These are phyloP conservation scores for Plantago lanceolata DNA, from an alignment of 305 asterid genomes.

Conservation along the genomic window DNA sequence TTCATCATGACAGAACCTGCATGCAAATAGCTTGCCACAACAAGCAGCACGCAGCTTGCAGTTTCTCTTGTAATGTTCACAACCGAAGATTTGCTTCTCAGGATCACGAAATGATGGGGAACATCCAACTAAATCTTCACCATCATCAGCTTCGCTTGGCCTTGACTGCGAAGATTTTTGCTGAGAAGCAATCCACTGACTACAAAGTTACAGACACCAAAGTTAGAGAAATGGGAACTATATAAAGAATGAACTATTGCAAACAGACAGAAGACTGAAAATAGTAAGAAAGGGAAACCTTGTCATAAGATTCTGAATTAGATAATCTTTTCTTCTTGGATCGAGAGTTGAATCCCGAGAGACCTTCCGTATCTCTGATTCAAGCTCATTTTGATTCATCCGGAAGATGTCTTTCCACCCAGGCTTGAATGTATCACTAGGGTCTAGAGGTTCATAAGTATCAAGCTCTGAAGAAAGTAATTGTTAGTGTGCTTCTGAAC, in stretches of 20 bases:
- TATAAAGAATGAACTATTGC: constrained; percentile 10
- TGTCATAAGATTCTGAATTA: constrained; percentile 90
- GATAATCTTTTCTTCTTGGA: constrained; percentile 96
- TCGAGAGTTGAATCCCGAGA: constrained; percentile 91
- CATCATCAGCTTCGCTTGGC: constrained; percentile 44
- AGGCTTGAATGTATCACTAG: constrained; percentile 84
- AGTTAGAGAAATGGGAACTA: constrained; percentile 23
- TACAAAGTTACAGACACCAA: constrained; percentile 31
- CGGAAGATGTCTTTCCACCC: constrained; percentile 98
- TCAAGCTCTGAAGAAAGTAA: constrained; percentile 46
- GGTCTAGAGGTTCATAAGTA: constrained; percentile 64
- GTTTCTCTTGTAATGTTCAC: constrained; percentile 95
- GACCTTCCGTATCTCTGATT: constrained; percentile 91
- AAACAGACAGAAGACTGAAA: constrained; percentile 7
- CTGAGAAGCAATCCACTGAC: constrained; percentile 97
- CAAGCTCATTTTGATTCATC: constrained; percentile 99
- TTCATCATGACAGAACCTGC: constrained; percentile 97
- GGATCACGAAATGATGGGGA: constrained; percentile 79
- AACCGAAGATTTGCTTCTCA: constrained; percentile 70
- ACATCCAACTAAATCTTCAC: constrained; percentile 55
- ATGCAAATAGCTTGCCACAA: constrained; percentile 75
- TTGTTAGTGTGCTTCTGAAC: constrained; percentile 18
- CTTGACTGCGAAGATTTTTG: constrained; percentile 71
- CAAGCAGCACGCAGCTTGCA: constrained; percentile 97
- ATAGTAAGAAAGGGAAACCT: constrained; percentile 43